Percentiles rank a stretch among this genome's conserved stretches.
These are phyloP conservation scores for Alternaria angustiovoidea DNA, from an alignment of 2,329 filamentous ascomycete genomes.

Conservation along the genomic window DNA sequence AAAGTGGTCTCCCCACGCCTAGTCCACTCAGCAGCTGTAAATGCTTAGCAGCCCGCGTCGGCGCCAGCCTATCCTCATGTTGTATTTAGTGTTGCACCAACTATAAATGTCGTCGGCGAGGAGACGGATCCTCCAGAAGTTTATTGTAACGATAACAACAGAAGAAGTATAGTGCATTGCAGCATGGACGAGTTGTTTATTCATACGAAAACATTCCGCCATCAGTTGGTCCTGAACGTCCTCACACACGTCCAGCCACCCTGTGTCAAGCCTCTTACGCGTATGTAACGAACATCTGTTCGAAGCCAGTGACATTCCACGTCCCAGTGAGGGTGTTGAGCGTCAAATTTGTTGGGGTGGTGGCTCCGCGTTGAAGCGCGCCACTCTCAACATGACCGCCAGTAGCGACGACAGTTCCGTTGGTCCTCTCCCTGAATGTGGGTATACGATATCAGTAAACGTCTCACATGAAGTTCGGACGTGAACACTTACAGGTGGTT, in stretches of 20 bases:
- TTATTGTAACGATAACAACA: not conserved
- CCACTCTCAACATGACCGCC: conserved; percentile 62
- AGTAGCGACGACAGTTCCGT: conserved; percentile 43
- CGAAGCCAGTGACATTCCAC: conserved; percentile 40
- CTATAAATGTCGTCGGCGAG: not conserved
- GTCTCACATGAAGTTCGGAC: too few relatives aligned
- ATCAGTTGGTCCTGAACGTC: not conserved
- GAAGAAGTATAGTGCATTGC: not conserved
- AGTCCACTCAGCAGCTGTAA: not conserved
- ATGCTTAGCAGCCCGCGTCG: not conserved
- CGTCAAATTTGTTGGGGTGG: conserved; percentile 43
- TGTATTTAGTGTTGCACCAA: not conserved
- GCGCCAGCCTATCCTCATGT: not conserved
- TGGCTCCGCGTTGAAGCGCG: conserved; percentile 54
- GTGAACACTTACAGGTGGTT: conserved; percentile 58
- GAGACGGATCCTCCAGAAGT: conserved; percentile 14
- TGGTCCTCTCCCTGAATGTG: conserved; percentile 42
- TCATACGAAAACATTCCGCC: not conserved
- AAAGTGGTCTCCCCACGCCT: conserved; percentile 31
- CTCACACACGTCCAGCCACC: not conserved
- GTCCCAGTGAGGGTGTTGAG: conserved; percentile 39
- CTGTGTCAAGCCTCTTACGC: conserved; percentile 27
- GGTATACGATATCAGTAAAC: too few relatives aligned
- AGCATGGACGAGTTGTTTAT: not conserved
- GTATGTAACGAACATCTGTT: conserved; percentile 40